phyloP scores from a whole-genome alignment of 345 rosid genomes.

The Pugionium cornutum region DNA sequence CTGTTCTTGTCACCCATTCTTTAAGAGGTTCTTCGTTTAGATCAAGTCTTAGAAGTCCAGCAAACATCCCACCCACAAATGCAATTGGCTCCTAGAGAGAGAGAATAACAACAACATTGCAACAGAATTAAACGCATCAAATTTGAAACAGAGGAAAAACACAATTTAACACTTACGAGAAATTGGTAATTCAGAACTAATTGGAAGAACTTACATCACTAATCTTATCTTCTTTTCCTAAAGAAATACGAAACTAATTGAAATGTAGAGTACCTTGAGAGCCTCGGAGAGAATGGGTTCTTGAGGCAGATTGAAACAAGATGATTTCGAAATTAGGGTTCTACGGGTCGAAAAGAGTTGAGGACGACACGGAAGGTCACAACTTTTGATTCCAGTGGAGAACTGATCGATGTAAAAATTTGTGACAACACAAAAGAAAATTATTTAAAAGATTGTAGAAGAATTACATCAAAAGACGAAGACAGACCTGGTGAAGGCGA shows the following conservation, averaged over 20 bases:
- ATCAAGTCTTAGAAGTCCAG: conserved; percentile 43
- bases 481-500: conserved; percentile 28
- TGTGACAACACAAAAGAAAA: conserved; percentile 13
- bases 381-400: conserved; percentile 28
- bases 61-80: conserved; percentile 46
- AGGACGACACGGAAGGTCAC: neutral
- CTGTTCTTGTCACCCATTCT: conserved; percentile 43
- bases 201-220: neutral
- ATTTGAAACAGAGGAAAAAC: no score
- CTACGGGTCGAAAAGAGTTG: conserved; percentile 26
- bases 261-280: conserved; percentile 32
- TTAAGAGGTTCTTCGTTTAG: conserved; percentile 41
- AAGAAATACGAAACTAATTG: neutral
- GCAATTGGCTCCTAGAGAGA: conserved; percentile 45
- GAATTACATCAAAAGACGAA: neutral
- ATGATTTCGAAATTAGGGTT: conserved; percentile 29
- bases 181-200: no score
- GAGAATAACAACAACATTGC: conserved; percentile 4
- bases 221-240: neutral
- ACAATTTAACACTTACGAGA: no score
- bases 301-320: conserved; percentile 44
- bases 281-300: conserved; percentile 44
- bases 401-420: conserved; percentile 21
- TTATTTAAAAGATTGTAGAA: neutral
- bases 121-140: neutral